Conservation (phyloP, 352 stramenopile species). For the Blastocystis sp. region DNA sequence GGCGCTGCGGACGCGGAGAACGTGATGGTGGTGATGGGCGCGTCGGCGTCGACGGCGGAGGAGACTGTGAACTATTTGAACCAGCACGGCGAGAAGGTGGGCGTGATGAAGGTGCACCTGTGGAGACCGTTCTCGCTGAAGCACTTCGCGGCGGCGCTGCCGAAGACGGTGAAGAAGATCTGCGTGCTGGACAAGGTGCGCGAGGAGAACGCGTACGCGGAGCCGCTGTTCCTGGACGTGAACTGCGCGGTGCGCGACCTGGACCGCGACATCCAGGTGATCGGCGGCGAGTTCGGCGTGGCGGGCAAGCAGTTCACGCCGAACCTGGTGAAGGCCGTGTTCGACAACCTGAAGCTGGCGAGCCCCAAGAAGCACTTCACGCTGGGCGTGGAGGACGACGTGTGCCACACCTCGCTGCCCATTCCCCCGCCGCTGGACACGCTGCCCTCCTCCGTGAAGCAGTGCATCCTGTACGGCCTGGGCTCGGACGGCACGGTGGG, state of each 20-base stretch:
- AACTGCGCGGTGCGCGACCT: constrained; percentile 77
- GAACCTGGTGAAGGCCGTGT: constrained; percentile 77
- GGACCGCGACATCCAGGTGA: constrained; percentile 71
- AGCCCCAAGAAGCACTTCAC: constrained; percentile 77
- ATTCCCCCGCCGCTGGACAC: constrained; percentile 74
- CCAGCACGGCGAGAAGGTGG: constrained; percentile 78
- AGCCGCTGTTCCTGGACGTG: constrained; percentile 77
- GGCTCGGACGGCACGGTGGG: constrained; percentile 78
- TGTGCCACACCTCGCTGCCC: constrained; percentile 74
- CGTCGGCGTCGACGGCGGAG: constrained; percentile 74
- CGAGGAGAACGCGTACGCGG: constrained; percentile 77
- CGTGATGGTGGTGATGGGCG: constrained; percentile 78
- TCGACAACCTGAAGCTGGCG: constrained; percentile 74
- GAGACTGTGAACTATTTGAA: constrained; percentile 78
- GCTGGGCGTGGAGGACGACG: constrained; percentile 79
- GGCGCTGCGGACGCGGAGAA: constrained; percentile 76
- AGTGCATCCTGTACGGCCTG: constrained; percentile 85
- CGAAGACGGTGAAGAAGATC: constrained; percentile 75
- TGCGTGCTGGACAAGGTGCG: constrained; percentile 78
- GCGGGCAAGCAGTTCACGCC: constrained; percentile 77
- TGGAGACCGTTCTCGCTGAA: constrained; percentile 78
- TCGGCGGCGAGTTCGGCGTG: constrained; percentile 73
- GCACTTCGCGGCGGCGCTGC: constrained; percentile 77
- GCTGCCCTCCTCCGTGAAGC: constrained; percentile 76
- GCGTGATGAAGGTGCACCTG: constrained; percentile 78